Evolutionary conservation across 106 monocot genomes (phyloP), one percentile per base, ranked within the genome.

Genomic region (Acorus calamus): DNA sequence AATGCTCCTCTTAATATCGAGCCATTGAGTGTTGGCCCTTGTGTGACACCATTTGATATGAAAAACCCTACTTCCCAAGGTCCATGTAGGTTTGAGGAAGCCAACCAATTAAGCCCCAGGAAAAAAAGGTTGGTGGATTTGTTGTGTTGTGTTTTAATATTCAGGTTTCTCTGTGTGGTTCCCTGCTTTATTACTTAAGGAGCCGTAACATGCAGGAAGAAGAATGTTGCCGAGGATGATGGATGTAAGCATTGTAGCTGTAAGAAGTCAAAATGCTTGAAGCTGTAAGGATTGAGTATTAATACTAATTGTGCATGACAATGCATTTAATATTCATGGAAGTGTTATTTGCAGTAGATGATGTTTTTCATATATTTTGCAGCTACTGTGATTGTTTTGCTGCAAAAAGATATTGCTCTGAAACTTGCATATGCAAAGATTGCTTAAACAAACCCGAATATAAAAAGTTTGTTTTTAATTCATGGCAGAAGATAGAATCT

Each of bases 231-330:
- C 4, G 78, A 81, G 46, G 64, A 64, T 71, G 84, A 74, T 11
- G 81, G 86, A 4, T 78, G 75, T 50, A 86, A 81, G 43, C 64
- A 73, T 7, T 86, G 86, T 73, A 78, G 64, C 66, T 86, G 86
- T 67, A 86, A 81, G 73, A 75, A 63, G 51, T n/a, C n/a, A 14
- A 86, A 86, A 51, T 86, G 86, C 66, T 67, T 82, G 70, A 86
- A 86, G 63, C 78, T 86, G 86, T 86, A 76, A 81, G 78, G 62
- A n/a, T n/a, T 46, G 44, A 61, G n/a, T 28, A 28, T 28, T 28
- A 28, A 28, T 12, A 49, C 71, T 28, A 4, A 49, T 56, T 42
- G 58, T 63, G 44, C 7, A 55, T 62, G 11, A 61, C 44, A n/a
- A 61, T 57, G 14, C 55, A n/a, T n/a, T n/a, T n/a, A n/a, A n/a